phyloP scores from a whole-genome alignment of 2,329 filamentous ascomycete genomes.

The Venturiaceae sp. region DNA sequence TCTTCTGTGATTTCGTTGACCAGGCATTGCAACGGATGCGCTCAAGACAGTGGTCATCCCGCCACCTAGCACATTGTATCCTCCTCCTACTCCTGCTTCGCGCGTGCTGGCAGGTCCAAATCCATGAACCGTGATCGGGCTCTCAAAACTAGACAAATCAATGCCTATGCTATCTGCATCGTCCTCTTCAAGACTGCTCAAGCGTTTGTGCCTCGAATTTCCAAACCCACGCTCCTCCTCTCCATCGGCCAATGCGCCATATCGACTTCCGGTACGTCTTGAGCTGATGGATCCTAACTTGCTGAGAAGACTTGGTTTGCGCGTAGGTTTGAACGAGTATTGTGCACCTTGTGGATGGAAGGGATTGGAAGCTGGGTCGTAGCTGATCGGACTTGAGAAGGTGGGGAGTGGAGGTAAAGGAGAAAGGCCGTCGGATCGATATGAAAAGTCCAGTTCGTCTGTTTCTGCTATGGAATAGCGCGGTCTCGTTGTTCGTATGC shows the following conservation, averaged over 20 bases:
- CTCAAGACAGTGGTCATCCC: conserved; percentile 19
- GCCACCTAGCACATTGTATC: too few relatives aligned
- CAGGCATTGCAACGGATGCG: conserved; percentile 11
- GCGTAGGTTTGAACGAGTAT: conserved; percentile 13
- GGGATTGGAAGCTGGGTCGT: conserved; percentile 15
- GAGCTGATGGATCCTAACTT: conserved; percentile 20
- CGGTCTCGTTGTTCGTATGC: not conserved
- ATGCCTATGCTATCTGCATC: conserved; percentile 68
- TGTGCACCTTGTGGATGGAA: conserved; percentile 15
- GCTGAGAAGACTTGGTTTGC: conserved; percentile 21
- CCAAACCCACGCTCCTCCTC: not conserved
- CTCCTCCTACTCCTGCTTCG: not conserved
- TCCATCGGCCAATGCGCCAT: not conserved
- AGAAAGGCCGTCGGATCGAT: conserved; percentile 20
- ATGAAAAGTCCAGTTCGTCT: conserved; percentile 12
- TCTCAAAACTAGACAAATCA: conserved; percentile 20
- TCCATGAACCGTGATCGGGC: conserved; percentile 13
- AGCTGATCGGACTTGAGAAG: conserved; percentile 21
- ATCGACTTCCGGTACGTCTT: conserved; percentile 5
- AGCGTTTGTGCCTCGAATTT: not conserved
- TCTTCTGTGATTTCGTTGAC: not conserved
- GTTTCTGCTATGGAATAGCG: not conserved
- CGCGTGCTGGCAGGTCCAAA: not conserved
- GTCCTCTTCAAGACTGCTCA: conserved; percentile 46
- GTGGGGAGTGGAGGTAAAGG: conserved; percentile 21